Evolutionary conservation across 2,329 filamentous ascomycete genomes (phyloP), one percentile per base, ranked within the genome.

Genomic region (Aspergillus jensenii): DNA sequence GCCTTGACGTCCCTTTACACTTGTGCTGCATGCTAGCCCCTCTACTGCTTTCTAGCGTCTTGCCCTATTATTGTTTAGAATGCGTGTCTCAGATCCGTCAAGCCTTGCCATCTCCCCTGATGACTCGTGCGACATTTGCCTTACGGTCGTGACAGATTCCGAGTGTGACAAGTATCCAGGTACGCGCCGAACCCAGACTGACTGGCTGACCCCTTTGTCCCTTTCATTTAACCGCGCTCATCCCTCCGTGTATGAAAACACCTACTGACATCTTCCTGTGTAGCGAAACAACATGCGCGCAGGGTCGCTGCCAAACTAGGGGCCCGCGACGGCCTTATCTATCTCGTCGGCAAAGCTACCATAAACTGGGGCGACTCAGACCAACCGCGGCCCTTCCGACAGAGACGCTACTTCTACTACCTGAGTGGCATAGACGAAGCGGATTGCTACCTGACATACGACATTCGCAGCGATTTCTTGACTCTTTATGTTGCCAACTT

Each of bases 401-500:
- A 87, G 67, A 78, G 79, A 61, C 80, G 85, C 21, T 87, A 86
- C 67, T 87, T 87, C 65, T 86, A 84, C 71, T 87, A 87, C 62
- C 68, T 87, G 45, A 82, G 78, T 56, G 84, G 84, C 56, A 72
- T 78, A 21, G 76, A 84, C 53, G 79, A 83, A 58, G 72, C 83
- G 2, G 80, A 84, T 62, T 86, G 82, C 64, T 75, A 79, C 56
- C 65, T 87, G 41, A 83, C 81, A 2, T 87, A 87, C 68, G 79
- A 86, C 67, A 80, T 86, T 59, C 71, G 73, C 33, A 76, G 76
- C 11, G 88, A 93, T 70, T 76, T 78, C 21, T 82, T 95, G 56
- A 85, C 82, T 5, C 82, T 93, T 27, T 95, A 89, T 83, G 86
- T 93, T 48, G 89, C 90, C 2, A 84, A 85, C 65, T 84, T 87